Conservation (phyloP, 1,284 basidiomycete species). For the Tylopilus orsonianus region DNA sequence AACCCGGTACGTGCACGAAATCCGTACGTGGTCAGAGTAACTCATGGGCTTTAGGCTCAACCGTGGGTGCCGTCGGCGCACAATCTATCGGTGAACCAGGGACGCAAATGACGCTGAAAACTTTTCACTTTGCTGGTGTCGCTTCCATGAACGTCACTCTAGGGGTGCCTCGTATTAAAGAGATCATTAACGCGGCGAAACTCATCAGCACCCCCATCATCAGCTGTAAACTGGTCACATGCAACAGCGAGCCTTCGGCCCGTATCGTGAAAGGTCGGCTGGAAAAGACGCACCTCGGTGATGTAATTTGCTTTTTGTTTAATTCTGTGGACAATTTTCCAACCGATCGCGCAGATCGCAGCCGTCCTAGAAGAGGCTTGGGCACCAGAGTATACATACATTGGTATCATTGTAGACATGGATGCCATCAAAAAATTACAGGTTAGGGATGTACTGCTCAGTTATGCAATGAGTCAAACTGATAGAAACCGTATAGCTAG, state of each 20-base stretch:
- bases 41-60: constrained; percentile 63
- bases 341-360: constrained; percentile 60
- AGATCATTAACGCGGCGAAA: constrained; percentile 99
- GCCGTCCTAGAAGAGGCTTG: constrained; percentile 95
- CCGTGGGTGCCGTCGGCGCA: constrained; percentile 97
- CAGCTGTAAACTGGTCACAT: constrained; percentile 89
- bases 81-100: constrained; percentile 99
- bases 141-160: constrained; percentile 99
- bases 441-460: constrained; percentile 43
- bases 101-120: constrained; percentile 99
- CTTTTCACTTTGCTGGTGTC: constrained; percentile 99
- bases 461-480: background rate
- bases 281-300: constrained; percentile 94
- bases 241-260: constrained; percentile 85
- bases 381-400: constrained; percentile 89
- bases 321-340: background rate
- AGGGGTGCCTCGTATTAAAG: constrained; percentile 99
- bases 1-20: constrained; percentile 62
- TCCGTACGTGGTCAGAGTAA: background rate
- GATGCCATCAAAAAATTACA: constrained; percentile 90
- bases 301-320: constrained; percentile 50
- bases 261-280: constrained; percentile 97
- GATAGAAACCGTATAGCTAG: constrained; percentile 55
- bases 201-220: constrained; percentile 98
- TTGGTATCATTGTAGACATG: constrained; percentile 91